A percentile compares a stretch with the other conserved stretches of the same genome.
Evolutionary conservation across 1,284 basidiomycete genomes (phyloP).

Genomic region (Flammula alnicola): DNA sequence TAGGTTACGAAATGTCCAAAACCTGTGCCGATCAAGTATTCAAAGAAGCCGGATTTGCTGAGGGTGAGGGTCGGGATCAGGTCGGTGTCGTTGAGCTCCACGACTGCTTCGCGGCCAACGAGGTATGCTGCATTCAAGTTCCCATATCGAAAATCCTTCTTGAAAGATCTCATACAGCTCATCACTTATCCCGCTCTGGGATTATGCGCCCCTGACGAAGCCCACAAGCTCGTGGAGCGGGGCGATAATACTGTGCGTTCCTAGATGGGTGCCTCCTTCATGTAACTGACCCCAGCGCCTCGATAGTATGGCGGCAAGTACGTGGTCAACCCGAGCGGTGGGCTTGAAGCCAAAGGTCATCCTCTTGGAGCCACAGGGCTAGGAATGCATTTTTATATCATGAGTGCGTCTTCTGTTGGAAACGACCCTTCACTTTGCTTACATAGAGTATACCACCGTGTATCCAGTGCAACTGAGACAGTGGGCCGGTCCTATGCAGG

Average conservation of each 20-base stretch:
- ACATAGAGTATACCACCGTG: conserved; percentile 6
- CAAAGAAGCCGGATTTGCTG: conserved; percentile 68
- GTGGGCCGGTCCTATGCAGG: conserved; percentile 86
- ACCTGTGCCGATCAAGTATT: conserved; percentile 75
- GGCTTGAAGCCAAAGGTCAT: conserved; percentile 87
- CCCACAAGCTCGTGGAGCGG: conserved; percentile 76
- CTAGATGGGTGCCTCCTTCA: conserved; percentile 3
- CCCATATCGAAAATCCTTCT: background rate
- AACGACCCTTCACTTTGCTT: conserved; percentile 6
- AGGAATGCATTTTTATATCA: conserved; percentile 89
- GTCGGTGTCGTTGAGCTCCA: conserved; percentile 88
- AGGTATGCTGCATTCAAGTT: conserved; percentile 45
- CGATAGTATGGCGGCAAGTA: conserved; percentile 81
- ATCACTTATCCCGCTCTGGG: conserved; percentile 86
- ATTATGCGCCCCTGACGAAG: conserved; percentile 70
- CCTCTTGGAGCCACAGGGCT: conserved; percentile 86
- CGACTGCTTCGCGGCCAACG: conserved; percentile 84
- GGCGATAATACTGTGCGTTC: conserved; percentile 79
- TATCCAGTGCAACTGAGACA: conserved; percentile 71
- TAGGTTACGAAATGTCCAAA: conserved; percentile 79
- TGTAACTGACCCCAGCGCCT: conserved; percentile 7
- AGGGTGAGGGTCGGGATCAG: conserved; percentile 69
- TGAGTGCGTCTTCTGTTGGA: conserved; percentile 53
- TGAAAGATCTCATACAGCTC: conserved; percentile 49
- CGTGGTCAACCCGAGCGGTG: conserved; percentile 88